Evolutionary conservation across 768 basidiomycete genomes (phyloP).

Genomic region (Lenzites betulinus): DNA sequence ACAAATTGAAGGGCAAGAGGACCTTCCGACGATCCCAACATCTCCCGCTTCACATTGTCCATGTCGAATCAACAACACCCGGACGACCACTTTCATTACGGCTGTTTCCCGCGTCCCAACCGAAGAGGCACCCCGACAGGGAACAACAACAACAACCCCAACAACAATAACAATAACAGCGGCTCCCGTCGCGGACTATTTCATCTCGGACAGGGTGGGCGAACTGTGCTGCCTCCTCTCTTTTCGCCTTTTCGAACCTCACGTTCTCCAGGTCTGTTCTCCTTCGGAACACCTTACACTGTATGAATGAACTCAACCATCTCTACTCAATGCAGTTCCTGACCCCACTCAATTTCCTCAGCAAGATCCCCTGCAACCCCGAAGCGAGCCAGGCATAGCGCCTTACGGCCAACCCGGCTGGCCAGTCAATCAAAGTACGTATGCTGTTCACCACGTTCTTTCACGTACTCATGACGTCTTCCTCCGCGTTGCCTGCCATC

Average conservation of each 20-base stretch:
- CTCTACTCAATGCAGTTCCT: conserved; percentile 68
- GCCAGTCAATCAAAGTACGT: conserved; percentile 32
- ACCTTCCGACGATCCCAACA: conserved; percentile 29
- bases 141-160: conserved; percentile 25
- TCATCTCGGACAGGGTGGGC: conserved; percentile 84
- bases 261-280: conserved; percentile 87
- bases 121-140: conserved; percentile 68
- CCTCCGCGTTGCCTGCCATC: conserved; percentile 8
- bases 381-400: conserved; percentile 54
- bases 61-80: conserved; percentile 71
- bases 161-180: conserved; percentile 25
- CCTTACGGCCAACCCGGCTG: conserved; percentile 30
- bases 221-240: conserved; percentile 86
- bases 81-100: conserved; percentile 69
- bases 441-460: background rate
- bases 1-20: conserved; percentile 25
- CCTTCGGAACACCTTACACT: conserved; percentile 31
- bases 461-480: conserved; percentile 20
- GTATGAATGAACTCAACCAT: conserved; percentile 41
- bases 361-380: conserved; percentile 63
- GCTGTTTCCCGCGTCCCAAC: conserved; percentile 55
- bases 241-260: conserved; percentile 84
- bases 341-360: conserved; percentile 55
- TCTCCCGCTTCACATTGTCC: conserved; percentile 47
- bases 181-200: conserved; percentile 61